Base-by-base conservation (phyloP, 768 basidiomycete genomes). In the Gyrodon lividus region DNA sequence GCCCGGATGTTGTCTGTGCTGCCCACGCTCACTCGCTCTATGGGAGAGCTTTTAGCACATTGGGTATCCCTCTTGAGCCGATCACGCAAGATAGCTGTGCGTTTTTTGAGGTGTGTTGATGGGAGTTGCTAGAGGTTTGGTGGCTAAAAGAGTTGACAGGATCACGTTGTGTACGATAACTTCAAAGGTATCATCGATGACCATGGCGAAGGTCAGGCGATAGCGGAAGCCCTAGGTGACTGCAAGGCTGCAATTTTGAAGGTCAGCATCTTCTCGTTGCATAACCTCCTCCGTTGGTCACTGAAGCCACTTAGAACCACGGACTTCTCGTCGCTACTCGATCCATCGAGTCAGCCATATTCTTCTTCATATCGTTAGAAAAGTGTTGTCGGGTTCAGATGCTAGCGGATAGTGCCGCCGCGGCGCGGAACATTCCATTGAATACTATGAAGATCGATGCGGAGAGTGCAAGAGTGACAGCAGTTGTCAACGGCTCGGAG, bases 41-140 rank as follows among this genome's bases (percentile, higher is more conserved):
- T 50, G 74, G 72, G n/a, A 68, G 69, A 43, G 72, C 73, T 1
- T 75, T 73, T 57, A 59, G 69, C 4, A 62, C 72, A 1, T 60
- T 74, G 30, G 70, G 72, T 6, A 56, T 55, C 23, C 57, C 60
- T 45, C 58, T 71, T 26, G 59, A 66, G 33, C 65, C 66, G 50
- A 62, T 70, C 35, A 70, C 70, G 5, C 71, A 71, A 51, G 72
- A 72, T 46, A 54, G 48, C 19, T 71, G 69, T 43, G 63, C 61
- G 9, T 72, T 73, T 60, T 68, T 68, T 48, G 35, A 70, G 34
- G 66, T 64, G 26, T 20, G 57, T 45, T 4, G 17, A 30, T 9
- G 3, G 13, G 19, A 19, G 4, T 42, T 4, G 8, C 7, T 35
- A 1, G n/a, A 13, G 17, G 7, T 19, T 10, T 38, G 16, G 33